A percentile compares a stretch with the other conserved stretches of the same genome.
Conservation (phyloP, 306 rosid genomes). For the Amphicarpaea edgeworthii region DNA sequence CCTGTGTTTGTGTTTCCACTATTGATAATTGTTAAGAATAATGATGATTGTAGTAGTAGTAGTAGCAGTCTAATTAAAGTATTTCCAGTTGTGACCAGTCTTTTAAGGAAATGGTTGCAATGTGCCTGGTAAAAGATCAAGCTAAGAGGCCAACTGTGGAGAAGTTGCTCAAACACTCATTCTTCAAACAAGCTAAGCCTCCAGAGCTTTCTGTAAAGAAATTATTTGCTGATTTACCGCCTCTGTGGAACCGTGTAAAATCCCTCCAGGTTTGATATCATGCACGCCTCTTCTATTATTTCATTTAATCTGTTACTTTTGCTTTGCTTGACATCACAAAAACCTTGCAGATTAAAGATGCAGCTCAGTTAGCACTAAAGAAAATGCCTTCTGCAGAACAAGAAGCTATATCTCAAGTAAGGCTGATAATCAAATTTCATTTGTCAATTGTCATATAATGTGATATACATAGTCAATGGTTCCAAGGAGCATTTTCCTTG, state of each 20-base stretch:
- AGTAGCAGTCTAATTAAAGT: constrained; percentile 87
- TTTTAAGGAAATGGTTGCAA: constrained; percentile 99
- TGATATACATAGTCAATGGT: constrained; percentile 6
- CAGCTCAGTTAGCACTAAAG: constrained; percentile 93
- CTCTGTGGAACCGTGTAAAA: constrained; percentile 95
- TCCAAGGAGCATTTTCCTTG: background rate
- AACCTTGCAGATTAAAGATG: constrained; percentile 84
- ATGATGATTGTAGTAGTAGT: constrained; percentile 34
- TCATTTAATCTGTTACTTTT: constrained; percentile 38
- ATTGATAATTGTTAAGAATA: background rate
- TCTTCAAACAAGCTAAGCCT: constrained; percentile 90
- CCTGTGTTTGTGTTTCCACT: constrained; percentile 25
- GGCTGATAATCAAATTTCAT: constrained; percentile 18
- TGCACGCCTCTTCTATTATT: constrained; percentile 28
- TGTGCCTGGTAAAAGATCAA: constrained; percentile 99
- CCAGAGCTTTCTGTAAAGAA: constrained; percentile 93
- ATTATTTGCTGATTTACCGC: constrained; percentile 87
- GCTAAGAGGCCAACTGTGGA: constrained; percentile 95
- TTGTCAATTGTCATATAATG: constrained; percentile 14
- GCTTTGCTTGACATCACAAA: constrained; percentile 42
- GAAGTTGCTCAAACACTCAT: constrained; percentile 88
- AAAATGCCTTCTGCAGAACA: constrained; percentile 99
- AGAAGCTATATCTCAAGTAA: constrained; percentile 96
- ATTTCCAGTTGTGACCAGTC: constrained; percentile 99
- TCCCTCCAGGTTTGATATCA: constrained; percentile 80